Evolutionary conservation across 192 early-diverging fungal species (phyloP), one percentile per base, ranked within the genome.

Genomic region (Phycomyces nitens): DNA sequence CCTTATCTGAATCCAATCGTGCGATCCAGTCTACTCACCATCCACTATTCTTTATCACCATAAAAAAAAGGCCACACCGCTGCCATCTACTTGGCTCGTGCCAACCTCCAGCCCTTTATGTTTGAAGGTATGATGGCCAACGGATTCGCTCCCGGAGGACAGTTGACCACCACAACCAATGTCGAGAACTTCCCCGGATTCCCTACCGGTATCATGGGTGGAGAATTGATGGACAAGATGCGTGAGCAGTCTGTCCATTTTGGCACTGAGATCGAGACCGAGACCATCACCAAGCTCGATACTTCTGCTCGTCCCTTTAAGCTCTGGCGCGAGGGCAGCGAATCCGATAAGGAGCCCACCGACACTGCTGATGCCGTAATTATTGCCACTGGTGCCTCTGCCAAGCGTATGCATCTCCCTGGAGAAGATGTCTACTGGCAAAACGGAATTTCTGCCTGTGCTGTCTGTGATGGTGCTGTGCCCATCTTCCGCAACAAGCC

Each of bases 371-470:
- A 94, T 70, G 75, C 92, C 20, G 72, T 99, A 52, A 88, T 98
- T 53, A 86, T 98, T 52, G 94, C 97, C 53, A 99, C 97, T n/a
- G 97, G 97, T 62, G 95, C 97, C 16, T 96, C 94, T n/a, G 97
- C 97, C 57, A 96, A 93, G 81, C 84, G 97, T 56, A 82, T 95
- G 77, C 18, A 82, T 74, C 90, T 97, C 60, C 81, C 84, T 38
- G 95, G 95, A 59, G 95, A 97, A 70, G 95, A 96, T 49, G 78
- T 61, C 18, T 95, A 92, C 84, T 97, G 97, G 97, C 94, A 99
- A 77, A 88, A 88, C n/a, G 97, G 97, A 66, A 99, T 99, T 78
- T 95, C 92, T 58, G 97, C 97, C 6, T 99, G 97, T 69, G 97
- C 97, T 55, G 97, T 99, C 49, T 99, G 97, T 79, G 97, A 99